Base-by-base conservation (phyloP, 2,329 filamentous ascomycete genomes). In the Monosporascus sp. region DNA sequence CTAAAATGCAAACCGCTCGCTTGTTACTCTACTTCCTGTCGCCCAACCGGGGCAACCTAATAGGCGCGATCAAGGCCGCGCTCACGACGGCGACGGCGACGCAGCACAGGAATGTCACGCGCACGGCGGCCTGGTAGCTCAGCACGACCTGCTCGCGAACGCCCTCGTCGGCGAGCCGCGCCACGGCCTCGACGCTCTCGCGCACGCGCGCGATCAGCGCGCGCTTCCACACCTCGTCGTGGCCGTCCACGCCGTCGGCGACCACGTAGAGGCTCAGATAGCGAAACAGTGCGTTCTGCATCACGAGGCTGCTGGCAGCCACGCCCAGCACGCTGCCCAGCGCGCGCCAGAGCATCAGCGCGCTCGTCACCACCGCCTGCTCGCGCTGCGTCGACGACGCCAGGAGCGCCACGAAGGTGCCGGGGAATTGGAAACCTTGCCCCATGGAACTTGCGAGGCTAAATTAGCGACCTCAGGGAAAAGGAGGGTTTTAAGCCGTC, bases 301-400 rank as follows among this genome's bases (percentile, higher is more conserved):
- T 73, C 7, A 90, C 81, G 53, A 90, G 76, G 64, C 85, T 88
- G 59, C 83, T 88, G 50, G 79, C 73, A 1, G 88, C 83, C 45
- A 92, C 81, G n/a, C 88, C 89, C 63, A 91, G 76, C 1, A 92
- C 87, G 52, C 79, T 80, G 6, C 88, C 89, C 5, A 92, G 69
- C 53, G 81, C 83, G 51, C 88, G 79, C 82, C 86, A 90, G 18
- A 92, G 72, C 18, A 87, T 79, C 55, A 92, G 72, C 0, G 88
- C 90, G 50, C 80, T 83, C 1, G 87, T 88, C 14, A 84, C 83
- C 41, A 88, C 83, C 15, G 85, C 85, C 66, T 88, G 84, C 48
- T 87, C 82, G 5, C 72, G 64, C 62, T 86, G 82, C 5, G 76
- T 68, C 44, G 79, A 82, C 2, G 79, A 78, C 2, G 80, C 81